Base-by-base conservation (phyloP, 345 rosid species). In the Eucalyptus pauciflora region DNA sequence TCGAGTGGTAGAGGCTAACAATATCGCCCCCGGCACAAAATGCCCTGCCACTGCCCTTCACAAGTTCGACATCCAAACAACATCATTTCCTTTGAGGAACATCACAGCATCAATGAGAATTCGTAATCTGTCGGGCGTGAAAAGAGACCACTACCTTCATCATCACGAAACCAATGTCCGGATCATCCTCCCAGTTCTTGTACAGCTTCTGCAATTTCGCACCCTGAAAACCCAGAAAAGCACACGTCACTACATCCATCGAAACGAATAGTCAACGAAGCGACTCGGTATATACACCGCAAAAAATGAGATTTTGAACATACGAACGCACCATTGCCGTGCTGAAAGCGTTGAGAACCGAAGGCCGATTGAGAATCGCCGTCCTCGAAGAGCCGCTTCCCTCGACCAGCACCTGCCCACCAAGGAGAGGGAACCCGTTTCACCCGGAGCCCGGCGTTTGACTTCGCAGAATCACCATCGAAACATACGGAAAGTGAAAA, bases 21-120 rank as follows among this genome's bases (percentile, higher is more conserved):
- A 97, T 93, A 91, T 96, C 98, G 24, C 99, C 99, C 86, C 99
- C 99, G 8, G 99, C 99, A 92, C 97, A 96, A 95, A 98, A 98
- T 54, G 98, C 98, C 92, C 96, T 94, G 93, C 98, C 99, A 92
- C 97, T 94, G 89, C 99, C 99, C 99, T 97, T 92, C 91, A 94
- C 87, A 87, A 88, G 51, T 86, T 87, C 46, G 91, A 37, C 64
- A 50, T 52, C 45, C 67, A 56, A 52, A 45, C 79, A 22, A 33
- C 18, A 20, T 87, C 3, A 58, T 41, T 87, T 33, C 49, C 41
- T 37, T 52, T 60, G 25, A 86, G 22, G 14, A 86, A 51, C 87
- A 31, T 45, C 33, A 18, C 41, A 25, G 45, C 25, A 86, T 31
- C 87, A 86, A 50, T n/a, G 8, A 27, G 58, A 11, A 3, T 25